phyloP scores from a whole-genome alignment of 257 asterid species.

The Rubia yunnanensis region DNA sequence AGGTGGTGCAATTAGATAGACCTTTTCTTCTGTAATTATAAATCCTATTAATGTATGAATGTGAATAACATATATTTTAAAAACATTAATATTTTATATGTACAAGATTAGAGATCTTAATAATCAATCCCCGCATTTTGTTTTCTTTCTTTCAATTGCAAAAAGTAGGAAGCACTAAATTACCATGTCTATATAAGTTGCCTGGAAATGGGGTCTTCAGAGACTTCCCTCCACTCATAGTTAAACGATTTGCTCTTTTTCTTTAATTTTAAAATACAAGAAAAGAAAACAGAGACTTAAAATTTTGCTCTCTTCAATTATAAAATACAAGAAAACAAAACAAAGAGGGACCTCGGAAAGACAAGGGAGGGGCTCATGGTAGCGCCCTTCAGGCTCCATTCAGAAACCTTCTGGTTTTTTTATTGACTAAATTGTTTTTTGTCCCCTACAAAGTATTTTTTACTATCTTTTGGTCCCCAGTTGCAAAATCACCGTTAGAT shows the following conservation, averaged over 20 bases:
- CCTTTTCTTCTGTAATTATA: too few relatives aligned
- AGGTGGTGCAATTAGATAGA: background rate
- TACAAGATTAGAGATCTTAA: too few relatives aligned
- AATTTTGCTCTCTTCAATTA: background rate
- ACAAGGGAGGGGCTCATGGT: background rate
- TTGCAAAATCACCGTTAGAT: too few relatives aligned
- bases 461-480: too few relatives aligned
- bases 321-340: background rate
- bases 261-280: background rate
- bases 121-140: too few relatives aligned
- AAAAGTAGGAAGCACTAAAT: too few relatives aligned
- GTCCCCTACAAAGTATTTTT: too few relatives aligned
- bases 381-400: background rate
- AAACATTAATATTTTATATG: too few relatives aligned
- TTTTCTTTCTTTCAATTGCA: too few relatives aligned
- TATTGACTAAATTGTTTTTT: too few relatives aligned
- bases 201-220: conserved; percentile 10
- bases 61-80: too few relatives aligned
- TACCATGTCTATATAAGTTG: background rate
- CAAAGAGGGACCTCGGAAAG: conserved; percentile 2
- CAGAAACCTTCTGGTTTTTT: background rate
- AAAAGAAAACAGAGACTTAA: background rate
- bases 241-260: background rate
- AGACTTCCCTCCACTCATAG: conserved; percentile 4
- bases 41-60: too few relatives aligned